These are phyloP conservation scores for Colletotrichum trifolii DNA, from an alignment of 2,329 filamentous ascomycete genomes.

Conservation along the genomic window DNA sequence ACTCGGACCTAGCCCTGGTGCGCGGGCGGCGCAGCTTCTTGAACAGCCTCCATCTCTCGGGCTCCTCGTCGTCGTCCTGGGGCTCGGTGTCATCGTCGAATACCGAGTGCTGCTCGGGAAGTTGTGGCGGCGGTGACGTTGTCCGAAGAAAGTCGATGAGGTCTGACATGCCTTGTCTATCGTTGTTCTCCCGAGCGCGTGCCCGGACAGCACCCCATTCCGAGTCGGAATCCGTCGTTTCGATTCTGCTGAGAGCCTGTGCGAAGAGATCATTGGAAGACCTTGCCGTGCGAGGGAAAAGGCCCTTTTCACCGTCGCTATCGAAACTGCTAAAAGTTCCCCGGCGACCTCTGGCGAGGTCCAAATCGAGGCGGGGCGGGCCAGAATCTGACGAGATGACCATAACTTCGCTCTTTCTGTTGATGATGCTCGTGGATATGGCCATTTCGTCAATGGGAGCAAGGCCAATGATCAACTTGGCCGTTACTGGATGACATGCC, in stretches of 20 bases:
- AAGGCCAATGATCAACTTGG: slow-evolving; percentile 2
- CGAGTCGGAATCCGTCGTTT: slow-evolving; percentile 20
- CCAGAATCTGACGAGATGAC: slow-evolving; percentile 32
- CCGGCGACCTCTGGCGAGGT: slow-evolving; percentile 19
- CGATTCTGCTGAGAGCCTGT: slow-evolving; percentile 20
- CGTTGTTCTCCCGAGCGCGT: slow-evolving; percentile 35
- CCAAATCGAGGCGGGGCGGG: slow-evolving; percentile 34
- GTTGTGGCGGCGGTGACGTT: slow-evolving; percentile 23
- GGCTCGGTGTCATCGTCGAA: slow-evolving; percentile 42
- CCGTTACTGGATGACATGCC: slow-evolving; percentile 21
- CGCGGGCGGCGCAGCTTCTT: slow-evolving; percentile 44
- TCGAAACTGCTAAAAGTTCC: slow-evolving; percentile 35
- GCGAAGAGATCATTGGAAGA: slow-evolving; percentile 35
- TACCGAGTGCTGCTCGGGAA: slow-evolving; percentile 35
- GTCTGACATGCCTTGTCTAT: slow-evolving; percentile 33
- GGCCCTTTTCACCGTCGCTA: slow-evolving; percentile 20
- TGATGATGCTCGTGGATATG: slow-evolving; percentile 14
- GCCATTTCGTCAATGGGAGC: slow-evolving; percentile 16
- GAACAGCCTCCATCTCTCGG: slow-evolving; percentile 55
- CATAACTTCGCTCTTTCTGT: slow-evolving; percentile 29
- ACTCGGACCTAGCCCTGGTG: slow-evolving; percentile 42
- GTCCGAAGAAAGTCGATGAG: slow-evolving; percentile 37
- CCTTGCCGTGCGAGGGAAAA: slow-evolving; percentile 30
- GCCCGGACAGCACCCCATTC: slow-evolving; percentile 32
- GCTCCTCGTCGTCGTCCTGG: slow-evolving; percentile 41